phyloP scores from a whole-genome alignment of 2,329 filamentous ascomycete genomes.

The Monosporascus sp. region DNA sequence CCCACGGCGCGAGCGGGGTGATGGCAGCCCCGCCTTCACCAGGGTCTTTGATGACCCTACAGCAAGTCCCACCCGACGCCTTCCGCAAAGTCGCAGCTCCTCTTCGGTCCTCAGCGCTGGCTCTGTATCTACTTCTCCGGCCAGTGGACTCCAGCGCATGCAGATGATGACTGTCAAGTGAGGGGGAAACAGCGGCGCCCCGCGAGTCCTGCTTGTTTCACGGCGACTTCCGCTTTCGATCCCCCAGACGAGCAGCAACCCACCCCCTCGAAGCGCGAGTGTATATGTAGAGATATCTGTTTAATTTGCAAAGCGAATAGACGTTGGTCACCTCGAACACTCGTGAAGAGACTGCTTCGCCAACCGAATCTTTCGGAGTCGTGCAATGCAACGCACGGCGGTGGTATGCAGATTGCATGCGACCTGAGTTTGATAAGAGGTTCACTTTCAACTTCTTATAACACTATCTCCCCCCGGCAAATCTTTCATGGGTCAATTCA shows the following conservation, averaged over 20 bases:
- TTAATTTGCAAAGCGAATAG: constrained; percentile 36
- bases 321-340: constrained; percentile 16
- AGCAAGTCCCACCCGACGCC: constrained; percentile 47
- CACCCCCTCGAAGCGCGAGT: constrained; percentile 1
- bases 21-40: constrained; percentile 63
- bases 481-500: background rate
- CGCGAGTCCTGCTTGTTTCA: constrained; percentile 1
- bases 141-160: constrained; percentile 49
- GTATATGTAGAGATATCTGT: constrained; percentile 29
- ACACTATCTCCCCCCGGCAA: background rate
- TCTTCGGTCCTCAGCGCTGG: constrained; percentile 45
- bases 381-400: background rate
- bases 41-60: constrained; percentile 60
- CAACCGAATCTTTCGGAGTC: background rate
- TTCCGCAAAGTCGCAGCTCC: constrained; percentile 48
- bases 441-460: background rate
- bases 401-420: background rate
- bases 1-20: constrained; percentile 41
- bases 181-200: constrained; percentile 10
- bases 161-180: constrained; percentile 62
- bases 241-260: constrained; percentile 5
- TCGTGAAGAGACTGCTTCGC: background rate
- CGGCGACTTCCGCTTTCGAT: constrained; percentile 1
- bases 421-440: background rate
- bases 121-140: constrained; percentile 49